Percentiles rank a stretch among this genome's conserved stretches.
phyloP scores from a whole-genome alignment of 2,329 filamentous ascomycete species.

The Podosphaera fusca region DNA sequence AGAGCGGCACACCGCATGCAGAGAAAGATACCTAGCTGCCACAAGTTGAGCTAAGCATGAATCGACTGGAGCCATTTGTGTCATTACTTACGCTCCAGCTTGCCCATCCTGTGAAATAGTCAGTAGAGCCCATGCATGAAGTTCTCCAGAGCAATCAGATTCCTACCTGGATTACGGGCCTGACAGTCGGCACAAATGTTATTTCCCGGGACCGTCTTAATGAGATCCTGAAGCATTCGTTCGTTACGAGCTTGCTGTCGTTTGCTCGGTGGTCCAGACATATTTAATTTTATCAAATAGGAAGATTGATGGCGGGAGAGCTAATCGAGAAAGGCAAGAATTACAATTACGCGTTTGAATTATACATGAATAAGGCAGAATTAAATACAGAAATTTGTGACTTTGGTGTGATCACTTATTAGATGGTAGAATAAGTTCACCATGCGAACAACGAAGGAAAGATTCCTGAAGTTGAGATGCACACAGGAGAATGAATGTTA shows the following conservation, averaged over 20 bases:
- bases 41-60: slow-evolving; percentile 6
- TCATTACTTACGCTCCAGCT: slow-evolving; percentile 17
- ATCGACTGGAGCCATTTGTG: neutral
- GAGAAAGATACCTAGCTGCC: slow-evolving; percentile 74
- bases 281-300: slow-evolving; percentile 17
- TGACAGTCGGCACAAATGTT: slow-evolving; percentile 85
- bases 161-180: slow-evolving; percentile 69
- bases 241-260: slow-evolving; percentile 96
- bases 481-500: too few species aligned
- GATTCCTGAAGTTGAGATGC: too few species aligned
- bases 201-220: slow-evolving; percentile 68
- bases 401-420: neutral
- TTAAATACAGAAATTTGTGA: neutral
- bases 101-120: slow-evolving; percentile 14
- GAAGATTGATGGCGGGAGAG: neutral
- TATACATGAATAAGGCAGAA: neutral
- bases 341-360: neutral
- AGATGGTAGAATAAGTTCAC: neutral
- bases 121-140: slow-evolving; percentile 3
- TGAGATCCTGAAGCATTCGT: slow-evolving; percentile 68
- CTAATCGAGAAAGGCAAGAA: neutral
- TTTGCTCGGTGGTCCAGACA: slow-evolving; percentile 66
- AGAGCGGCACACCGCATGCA: slow-evolving; percentile 94
- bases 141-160: neutral
- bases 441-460: too few species aligned